Evolutionary conservation across 225 moss, liverwort and hornwort species (phyloP), one percentile per base, ranked within the genome.

Genomic region (Pseudisothecium myosuroides): DNA sequence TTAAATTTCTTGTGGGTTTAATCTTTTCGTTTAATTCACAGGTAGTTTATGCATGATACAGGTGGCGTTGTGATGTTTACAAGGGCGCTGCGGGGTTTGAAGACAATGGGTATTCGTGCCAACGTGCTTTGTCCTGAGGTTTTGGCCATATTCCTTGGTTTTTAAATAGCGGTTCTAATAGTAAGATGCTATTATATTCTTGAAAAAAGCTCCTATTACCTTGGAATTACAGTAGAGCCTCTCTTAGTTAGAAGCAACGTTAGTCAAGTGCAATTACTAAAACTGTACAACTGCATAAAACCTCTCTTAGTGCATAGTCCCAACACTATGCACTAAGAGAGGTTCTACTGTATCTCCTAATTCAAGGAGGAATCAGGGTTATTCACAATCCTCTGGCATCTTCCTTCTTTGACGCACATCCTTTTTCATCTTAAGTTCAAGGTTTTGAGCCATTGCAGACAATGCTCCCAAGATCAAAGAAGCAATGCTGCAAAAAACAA

Each of bases 41-140:
- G 43, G 31, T 86, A 12, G 32, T 62, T 90, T 26, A 6, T 76
- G 63, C 43, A 36, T 89, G 66, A 60, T 90, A 62, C 92, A 98
- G 96, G 91, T 85, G 97, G 96, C 65, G 96, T 96, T 37, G 96
- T 96, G 72, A 89, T 96, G 96, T 98, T 98, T 76, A 95, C 97
- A 73, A 96, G 98, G 87, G 86, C 96, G 17, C 90, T 97, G 41
- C 54, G 82, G 24, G 58, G 81, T 60, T 91, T 98, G 80, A 87
- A 72, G 61, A 39, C 74, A 87, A 69, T 96, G 85, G 96, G 95
- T 86, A 98, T 98, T 58, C 97, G 97, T 68, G 96, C 94, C 61
- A 98, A 96, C 83, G 96, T 85, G 54, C 83, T 97, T 82, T 96
- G 97, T 91, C 98, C 98, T 62, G 98, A 98, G 98, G 98, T 98